A percentile compares a stretch with the other conserved stretches of the same genome.
phyloP scores from a whole-genome alignment of 140 eudicot species.

The Stevia rebaudiana region DNA sequence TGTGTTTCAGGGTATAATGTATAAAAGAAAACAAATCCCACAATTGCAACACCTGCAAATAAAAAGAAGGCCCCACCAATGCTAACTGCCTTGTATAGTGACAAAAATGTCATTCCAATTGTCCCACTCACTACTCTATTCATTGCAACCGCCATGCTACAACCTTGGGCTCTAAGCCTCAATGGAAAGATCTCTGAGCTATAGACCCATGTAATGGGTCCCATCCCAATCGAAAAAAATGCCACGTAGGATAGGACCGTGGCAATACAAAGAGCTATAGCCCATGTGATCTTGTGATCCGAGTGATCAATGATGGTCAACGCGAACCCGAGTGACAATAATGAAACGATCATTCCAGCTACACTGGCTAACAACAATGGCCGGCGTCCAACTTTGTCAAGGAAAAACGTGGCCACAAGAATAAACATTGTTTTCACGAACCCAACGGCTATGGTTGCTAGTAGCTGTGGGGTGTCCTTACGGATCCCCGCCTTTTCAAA shows the following conservation, averaged over 20 bases:
- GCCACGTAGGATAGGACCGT: conserved; percentile 44
- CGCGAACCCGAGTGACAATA: conserved; percentile 31
- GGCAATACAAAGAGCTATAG: conserved; percentile 38
- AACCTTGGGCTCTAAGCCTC: conserved; percentile 70
- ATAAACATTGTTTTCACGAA: conserved; percentile 50
- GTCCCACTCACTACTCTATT: conserved; percentile 63
- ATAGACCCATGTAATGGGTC: conserved; percentile 86
- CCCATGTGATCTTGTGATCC: conserved; percentile 47
- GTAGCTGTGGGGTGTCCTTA: conserved; percentile 31
- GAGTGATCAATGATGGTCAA: conserved; percentile 48
- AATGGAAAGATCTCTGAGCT: conserved; percentile 80
- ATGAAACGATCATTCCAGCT: conserved; percentile 44
- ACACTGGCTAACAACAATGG: conserved; percentile 49
- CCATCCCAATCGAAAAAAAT: conserved; percentile 75
- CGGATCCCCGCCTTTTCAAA: conserved; percentile 57
- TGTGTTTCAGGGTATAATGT: conserved; percentile 66
- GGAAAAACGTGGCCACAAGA: conserved; percentile 51
- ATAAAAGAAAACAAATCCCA: conserved; percentile 60
- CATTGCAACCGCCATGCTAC: conserved; percentile 53
- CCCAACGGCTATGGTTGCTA: conserved; percentile 76
- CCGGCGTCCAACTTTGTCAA: conserved; percentile 55
- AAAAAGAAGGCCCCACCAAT: conserved; percentile 83
- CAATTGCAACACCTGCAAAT: conserved; percentile 37
- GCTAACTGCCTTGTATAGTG: conserved; percentile 43
- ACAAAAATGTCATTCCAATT: conserved; percentile 56